phyloP scores from a whole-genome alignment of 2,329 filamentous ascomycete genomes.

The Hypocrella siamensis region DNA sequence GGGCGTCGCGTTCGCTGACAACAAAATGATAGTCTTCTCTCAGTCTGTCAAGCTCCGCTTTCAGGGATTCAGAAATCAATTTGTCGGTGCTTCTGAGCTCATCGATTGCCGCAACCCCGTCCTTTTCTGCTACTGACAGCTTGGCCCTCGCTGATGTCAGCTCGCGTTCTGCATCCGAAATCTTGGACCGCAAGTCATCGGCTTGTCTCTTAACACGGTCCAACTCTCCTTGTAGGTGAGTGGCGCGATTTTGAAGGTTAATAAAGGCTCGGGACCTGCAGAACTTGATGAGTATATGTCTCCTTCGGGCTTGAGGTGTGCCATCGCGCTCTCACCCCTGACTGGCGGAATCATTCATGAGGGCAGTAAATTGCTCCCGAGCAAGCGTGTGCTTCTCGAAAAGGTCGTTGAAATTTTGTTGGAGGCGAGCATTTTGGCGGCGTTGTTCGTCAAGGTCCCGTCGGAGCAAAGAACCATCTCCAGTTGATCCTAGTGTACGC shows the following conservation, averaged over 20 bases:
- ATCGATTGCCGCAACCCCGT: constrained; percentile 37
- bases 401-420: constrained; percentile 37
- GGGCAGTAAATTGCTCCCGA: constrained; percentile 40
- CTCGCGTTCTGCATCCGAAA: constrained; percentile 39
- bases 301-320: constrained; percentile 16
- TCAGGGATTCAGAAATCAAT: constrained; percentile 41
- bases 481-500: constrained; percentile 35
- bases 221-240: constrained; percentile 29
- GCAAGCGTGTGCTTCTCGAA: constrained; percentile 42
- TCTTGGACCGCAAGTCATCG: constrained; percentile 28
- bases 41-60: constrained; percentile 39
- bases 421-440: constrained; percentile 32
- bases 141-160: constrained; percentile 35
- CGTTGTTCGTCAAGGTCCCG: constrained; percentile 40
- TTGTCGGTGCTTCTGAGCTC: constrained; percentile 44
- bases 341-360: constrained; percentile 33
- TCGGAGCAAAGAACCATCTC: constrained; percentile 37
- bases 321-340: constrained; percentile 35
- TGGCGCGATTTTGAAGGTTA: constrained; percentile 32
- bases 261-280: constrained; percentile 36
- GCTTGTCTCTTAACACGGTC: constrained; percentile 25
- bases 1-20: constrained; percentile 36
- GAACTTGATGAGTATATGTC: constrained; percentile 18
- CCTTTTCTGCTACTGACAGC: constrained; percentile 37
- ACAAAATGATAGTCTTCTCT: constrained; percentile 33